These are phyloP conservation scores for Carex pumila DNA, from an alignment of 176 grass and related monocot species.

Conservation along the genomic window DNA sequence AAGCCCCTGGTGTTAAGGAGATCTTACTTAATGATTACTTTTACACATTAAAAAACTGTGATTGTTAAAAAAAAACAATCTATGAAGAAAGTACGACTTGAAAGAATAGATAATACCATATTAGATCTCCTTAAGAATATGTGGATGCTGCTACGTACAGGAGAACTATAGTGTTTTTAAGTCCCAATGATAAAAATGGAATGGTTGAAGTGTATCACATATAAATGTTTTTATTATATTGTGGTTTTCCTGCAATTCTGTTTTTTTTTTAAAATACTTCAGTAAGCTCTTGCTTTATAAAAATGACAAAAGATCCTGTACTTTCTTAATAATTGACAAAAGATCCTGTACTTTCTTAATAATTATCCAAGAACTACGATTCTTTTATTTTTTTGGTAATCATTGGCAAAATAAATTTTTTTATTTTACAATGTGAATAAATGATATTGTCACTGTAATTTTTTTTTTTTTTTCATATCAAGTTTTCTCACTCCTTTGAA, in stretches of 20 bases:
- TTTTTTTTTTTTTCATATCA: neutral
- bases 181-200: neutral
- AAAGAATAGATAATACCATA: neutral
- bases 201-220: neutral
- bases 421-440: neutral
- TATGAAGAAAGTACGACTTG: neutral
- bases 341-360: too few species aligned
- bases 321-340: too few species aligned
- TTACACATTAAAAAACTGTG: neutral
- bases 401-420: neutral
- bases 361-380: neutral
- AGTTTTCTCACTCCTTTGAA: neutral
- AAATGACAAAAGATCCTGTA: too few species aligned
- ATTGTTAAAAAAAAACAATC: neutral
- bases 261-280: neutral
- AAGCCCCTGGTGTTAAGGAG: neutral
- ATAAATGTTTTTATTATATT: neutral
- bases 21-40: neutral
- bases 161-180: neutral
- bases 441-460: neutral
- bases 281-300: neutral
- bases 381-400: too few species aligned
- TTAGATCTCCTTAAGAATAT: neutral
- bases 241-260: neutral
- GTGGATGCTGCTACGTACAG: neutral